Conservation (phyloP, 257 asterid genomes). For the Solanum phureja region DNA sequence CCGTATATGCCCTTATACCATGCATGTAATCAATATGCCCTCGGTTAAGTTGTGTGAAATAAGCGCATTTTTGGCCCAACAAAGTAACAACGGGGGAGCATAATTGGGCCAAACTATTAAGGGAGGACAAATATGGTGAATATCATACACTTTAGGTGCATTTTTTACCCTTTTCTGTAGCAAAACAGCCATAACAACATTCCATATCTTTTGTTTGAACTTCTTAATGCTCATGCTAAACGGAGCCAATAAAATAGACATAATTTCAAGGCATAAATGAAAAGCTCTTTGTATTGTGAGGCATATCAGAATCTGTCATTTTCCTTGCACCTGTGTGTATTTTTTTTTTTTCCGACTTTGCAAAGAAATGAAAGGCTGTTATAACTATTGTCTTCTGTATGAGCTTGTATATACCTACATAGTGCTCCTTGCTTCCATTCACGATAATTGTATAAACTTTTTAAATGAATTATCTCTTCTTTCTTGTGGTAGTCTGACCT, state of each 20-base stretch:
- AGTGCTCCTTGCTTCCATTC: not conserved
- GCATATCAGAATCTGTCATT: not conserved
- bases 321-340: not conserved
- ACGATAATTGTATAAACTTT: not conserved
- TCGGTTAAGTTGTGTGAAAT: not conserved
- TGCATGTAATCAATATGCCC: not conserved
- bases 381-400: not conserved
- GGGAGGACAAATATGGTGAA: not conserved
- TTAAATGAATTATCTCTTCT: not conserved
- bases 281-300: not conserved
- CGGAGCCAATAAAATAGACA: not conserved
- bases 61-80: not conserved
- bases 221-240: not conserved
- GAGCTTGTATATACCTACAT: not conserved
- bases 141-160: not conserved
- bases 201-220: not conserved
- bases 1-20: not conserved
- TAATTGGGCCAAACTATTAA: not conserved
- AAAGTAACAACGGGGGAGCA: not conserved
- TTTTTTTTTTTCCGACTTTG: not conserved
- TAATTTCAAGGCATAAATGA: not conserved
- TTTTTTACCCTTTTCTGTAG: not conserved
- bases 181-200: not conserved
- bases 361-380: not conserved
- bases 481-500: conserved; percentile 4